Percentiles rank a stretch among this genome's conserved stretches.
These are phyloP conservation scores for Petasospora fabianii DNA, from an alignment of 1,139 yeast genomes.

Conservation along the genomic window DNA sequence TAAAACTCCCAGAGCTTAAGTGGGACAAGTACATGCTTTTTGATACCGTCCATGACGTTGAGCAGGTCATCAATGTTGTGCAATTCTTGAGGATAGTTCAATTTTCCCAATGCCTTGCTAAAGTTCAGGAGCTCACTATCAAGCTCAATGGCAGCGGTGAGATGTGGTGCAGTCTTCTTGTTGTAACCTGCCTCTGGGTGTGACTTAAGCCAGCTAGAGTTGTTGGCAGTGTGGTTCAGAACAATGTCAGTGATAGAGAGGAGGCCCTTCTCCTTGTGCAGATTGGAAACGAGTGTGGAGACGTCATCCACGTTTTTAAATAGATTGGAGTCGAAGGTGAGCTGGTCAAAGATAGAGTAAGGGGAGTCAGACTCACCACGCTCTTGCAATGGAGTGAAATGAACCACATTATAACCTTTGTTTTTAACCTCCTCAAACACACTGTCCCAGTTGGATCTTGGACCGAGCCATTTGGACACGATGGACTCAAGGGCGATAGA, in stretches of 20 bases:
- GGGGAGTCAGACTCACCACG: constrained; percentile 92
- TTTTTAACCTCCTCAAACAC: constrained; percentile 56
- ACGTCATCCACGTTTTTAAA: constrained; percentile 54
- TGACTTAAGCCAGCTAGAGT: constrained; percentile 77
- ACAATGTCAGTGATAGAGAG: constrained; percentile 88
- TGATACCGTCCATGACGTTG: constrained; percentile 60
- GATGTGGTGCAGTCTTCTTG: constrained; percentile 82
- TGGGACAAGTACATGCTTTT: constrained; percentile 59
- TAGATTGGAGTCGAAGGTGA: constrained; percentile 62
- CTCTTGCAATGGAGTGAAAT: constrained; percentile 88
- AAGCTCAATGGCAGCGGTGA: constrained; percentile 77
- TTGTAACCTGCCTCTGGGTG: constrained; percentile 93
- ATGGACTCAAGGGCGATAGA: constrained; percentile 83
- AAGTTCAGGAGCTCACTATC: constrained; percentile 66
- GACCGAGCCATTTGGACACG: constrained; percentile 90
- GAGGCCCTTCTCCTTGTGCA: constrained; percentile 56
- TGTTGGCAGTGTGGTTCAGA: constrained; percentile 90
- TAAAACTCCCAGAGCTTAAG: constrained; percentile 86
- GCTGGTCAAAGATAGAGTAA: constrained; percentile 85
- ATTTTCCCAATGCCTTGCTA: constrained; percentile 48
- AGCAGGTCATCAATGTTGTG: constrained; percentile 50
- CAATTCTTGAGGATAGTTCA: constrained; percentile 60
- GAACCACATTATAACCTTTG: constrained; percentile 93
- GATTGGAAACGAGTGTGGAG: constrained; percentile 39
- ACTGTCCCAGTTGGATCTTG: constrained; percentile 57